These are phyloP conservation scores for Xanthoconium purpureum DNA, from an alignment of 768 basidiomycete genomes.

Conservation along the genomic window DNA sequence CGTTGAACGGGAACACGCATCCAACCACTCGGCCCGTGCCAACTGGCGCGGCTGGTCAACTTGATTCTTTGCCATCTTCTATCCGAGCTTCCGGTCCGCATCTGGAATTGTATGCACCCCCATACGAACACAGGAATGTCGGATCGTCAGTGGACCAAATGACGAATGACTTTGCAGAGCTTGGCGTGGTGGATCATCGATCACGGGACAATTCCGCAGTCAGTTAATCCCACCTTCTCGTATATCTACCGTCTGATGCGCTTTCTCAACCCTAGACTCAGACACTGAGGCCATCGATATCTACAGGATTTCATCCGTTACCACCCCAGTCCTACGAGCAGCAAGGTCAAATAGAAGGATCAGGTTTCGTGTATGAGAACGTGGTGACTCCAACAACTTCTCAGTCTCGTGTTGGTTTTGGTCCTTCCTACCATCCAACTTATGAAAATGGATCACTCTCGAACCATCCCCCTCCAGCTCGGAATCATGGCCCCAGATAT, in stretches of 20 bases:
- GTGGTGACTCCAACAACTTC: conserved; percentile 37
- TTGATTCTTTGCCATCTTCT: conserved; percentile 57
- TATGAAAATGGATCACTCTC: conserved; percentile 40
- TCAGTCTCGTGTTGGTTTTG: conserved; percentile 31
- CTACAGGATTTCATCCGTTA: conserved; percentile 32
- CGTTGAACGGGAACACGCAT: conserved; percentile 23
- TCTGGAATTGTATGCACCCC: conserved; percentile 69
- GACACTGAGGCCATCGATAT: conserved; percentile 38
- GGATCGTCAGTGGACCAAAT: conserved; percentile 49
- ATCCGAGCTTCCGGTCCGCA: conserved; percentile 60
- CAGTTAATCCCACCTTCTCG: conserved; percentile 24
- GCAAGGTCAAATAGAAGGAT: conserved; percentile 31
- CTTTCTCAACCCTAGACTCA: conserved; percentile 32
- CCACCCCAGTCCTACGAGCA: conserved; percentile 41
- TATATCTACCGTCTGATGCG: conserved; percentile 12
- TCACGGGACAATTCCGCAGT: conserved; percentile 63
- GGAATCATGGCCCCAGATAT: conserved; percentile 55
- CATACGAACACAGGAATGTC: conserved; percentile 57
- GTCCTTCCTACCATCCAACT: conserved; percentile 42
- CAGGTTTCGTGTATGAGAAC: conserved; percentile 38
- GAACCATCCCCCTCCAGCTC: conserved; percentile 32
- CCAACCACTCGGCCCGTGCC: conserved; percentile 4
- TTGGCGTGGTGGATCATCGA: conserved; percentile 50
- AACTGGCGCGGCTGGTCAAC: conserved; percentile 36
- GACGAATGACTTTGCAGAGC: conserved; percentile 63